These are phyloP conservation scores for Talaromyces atroroseus DNA, from an alignment of 2,329 filamentous ascomycete species.

Conservation along the genomic window DNA sequence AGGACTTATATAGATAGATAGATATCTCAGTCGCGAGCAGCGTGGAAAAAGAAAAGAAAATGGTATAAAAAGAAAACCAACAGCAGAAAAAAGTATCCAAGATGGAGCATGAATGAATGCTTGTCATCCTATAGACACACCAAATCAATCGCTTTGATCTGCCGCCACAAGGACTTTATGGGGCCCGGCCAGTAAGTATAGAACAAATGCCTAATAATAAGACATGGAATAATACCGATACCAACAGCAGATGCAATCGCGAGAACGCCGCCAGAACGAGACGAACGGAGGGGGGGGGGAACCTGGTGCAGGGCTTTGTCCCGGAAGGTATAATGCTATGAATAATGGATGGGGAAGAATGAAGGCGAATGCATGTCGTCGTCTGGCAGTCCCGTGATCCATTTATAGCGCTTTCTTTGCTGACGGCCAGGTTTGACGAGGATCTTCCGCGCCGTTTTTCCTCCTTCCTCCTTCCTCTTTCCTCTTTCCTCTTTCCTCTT, in stretches of 20 bases:
- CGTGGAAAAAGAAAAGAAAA: not conserved
- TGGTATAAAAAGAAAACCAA: not conserved
- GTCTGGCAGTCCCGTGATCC: conserved; percentile 6
- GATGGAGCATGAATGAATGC: not conserved
- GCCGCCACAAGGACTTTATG: conserved; percentile 15
- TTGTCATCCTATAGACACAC: not conserved
- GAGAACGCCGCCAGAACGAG: not conserved
- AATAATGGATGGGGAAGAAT: not conserved
- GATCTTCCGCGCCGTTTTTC: conserved; percentile 12
- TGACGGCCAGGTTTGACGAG: not conserved
- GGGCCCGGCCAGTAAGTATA: not conserved
- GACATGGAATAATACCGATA: not conserved
- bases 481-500: not conserved
- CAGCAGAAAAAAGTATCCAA: not conserved
- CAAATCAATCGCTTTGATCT: conserved; percentile 10
- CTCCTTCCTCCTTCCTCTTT: conserved; percentile 4
- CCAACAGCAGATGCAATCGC: not conserved
- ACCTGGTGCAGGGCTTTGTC: conserved; percentile 7
- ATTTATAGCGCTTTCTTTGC: conserved; percentile 5
- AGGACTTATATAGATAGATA: not conserved
- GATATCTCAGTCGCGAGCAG: not conserved
- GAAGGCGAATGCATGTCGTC: not conserved
- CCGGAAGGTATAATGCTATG: conserved; percentile 1
- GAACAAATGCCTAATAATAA: not conserved
- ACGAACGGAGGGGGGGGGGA: not conserved